Base-by-base conservation (phyloP, 345 rosid genomes). In the Linum usitatissimum region DNA sequence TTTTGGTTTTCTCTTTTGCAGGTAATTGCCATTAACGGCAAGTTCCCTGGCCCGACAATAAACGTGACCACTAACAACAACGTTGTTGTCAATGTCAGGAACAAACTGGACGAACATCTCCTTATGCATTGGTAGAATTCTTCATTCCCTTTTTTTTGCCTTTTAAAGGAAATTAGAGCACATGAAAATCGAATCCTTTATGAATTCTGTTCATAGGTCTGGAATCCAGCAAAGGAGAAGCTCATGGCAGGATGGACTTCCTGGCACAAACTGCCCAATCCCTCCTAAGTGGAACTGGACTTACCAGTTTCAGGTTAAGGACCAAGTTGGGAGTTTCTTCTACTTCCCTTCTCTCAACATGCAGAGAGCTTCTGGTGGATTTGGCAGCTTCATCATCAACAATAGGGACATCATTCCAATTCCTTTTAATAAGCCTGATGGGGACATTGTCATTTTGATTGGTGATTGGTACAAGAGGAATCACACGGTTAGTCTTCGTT, bases 201-300 rank as follows among this genome's bases (percentile, higher is more conserved):
- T 56, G 18, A 9, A 9, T 56, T 19, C 51, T 38, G 31, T 30
- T 17, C 15, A 17, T 34, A 60, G 63, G 63, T 60, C 63, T 57
- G 99, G 99, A 68, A 68, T 94, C 74, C 97, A 90, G 63, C 97
- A 90, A 64, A 83, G 99, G 72, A 86, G 95, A 63, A 88, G 87
- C 20, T 94, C 99, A 18, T 94, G 99, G 99, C 97, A 94, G 81
- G 99, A 94, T 70, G 99, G 99, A 71, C 68, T 94, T 57, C 81
- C 63, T 63, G 99, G 99, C 30, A 94, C 99, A 2, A 94, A 87
- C 60, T 94, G 97, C 75, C 99, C 97, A 19, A 94, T 94, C 45
- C 99, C 99, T 58, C 78, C 99, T 42, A 94, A 94, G 76, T 94
- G 99, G 99, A 94, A 94, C 79, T 94, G 96, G 97, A 94, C 97